Percentiles rank a stretch among this genome's conserved stretches.
phyloP scores from a whole-genome alignment of 2,329 filamentous ascomycete genomes.

The Shiraia bambusicola region DNA sequence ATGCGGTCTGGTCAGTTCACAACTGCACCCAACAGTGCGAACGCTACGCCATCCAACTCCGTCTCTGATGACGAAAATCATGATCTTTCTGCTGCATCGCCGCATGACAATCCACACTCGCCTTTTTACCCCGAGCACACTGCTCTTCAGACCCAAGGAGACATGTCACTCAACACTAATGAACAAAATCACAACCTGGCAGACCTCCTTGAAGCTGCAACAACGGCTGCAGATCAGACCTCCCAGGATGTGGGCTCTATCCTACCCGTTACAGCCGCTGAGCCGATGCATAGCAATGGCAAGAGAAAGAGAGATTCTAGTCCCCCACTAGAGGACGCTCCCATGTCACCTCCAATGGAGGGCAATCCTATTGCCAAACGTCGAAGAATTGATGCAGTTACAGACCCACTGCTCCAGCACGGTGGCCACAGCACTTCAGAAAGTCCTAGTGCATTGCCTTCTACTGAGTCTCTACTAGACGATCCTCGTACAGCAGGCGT shows the following conservation, averaged over 20 bases:
- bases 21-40: slow-evolving; percentile 23
- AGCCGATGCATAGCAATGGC: slow-evolving; percentile 14
- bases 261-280: background rate
- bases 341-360: slow-evolving; percentile 4
- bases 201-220: slow-evolving; percentile 42
- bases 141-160: slow-evolving; percentile 13
- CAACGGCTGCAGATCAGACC: slow-evolving; percentile 35
- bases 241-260: slow-evolving; percentile 16
- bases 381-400: slow-evolving; percentile 17
- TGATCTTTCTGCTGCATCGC: slow-evolving; percentile 18
- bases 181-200: slow-evolving; percentile 38
- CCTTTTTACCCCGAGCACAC: slow-evolving; percentile 18
- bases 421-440: slow-evolving; percentile 5
- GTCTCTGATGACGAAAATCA: slow-evolving; percentile 24
- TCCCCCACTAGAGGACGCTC: slow-evolving; percentile 8
- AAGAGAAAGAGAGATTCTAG: slow-evolving; percentile 32
- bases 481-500: slow-evolving; percentile 54
- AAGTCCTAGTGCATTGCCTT: slow-evolving; percentile 12
- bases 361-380: slow-evolving; percentile 21
- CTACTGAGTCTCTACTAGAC: slow-evolving; percentile 23
- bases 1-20: slow-evolving; percentile 32
- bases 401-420: slow-evolving; percentile 15
- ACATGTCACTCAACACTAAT: slow-evolving; percentile 14
- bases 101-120: slow-evolving; percentile 15
- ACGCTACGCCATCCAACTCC: slow-evolving; percentile 19